Conservation (phyloP, 1,139 yeast genomes). For the Hyphopichia burtonii region DNA sequence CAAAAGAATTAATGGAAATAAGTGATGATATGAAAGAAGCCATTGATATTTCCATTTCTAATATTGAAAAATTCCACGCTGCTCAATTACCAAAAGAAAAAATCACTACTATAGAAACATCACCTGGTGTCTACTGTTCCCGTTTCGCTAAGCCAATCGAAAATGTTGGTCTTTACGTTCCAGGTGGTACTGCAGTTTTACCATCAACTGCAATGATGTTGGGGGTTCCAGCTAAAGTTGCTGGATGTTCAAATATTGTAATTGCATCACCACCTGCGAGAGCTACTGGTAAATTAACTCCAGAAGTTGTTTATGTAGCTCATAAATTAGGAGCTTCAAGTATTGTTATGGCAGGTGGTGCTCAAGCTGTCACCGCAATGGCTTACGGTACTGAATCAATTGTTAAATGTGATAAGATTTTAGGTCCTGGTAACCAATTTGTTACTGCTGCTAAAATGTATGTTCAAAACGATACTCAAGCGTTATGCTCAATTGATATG, state of each 20-base stretch:
- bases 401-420: slow-evolving; percentile 91
- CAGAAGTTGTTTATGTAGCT: slow-evolving; percentile 97
- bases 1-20: slow-evolving; percentile 70
- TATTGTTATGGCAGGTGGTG: slow-evolving; percentile 96
- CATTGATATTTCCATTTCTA: slow-evolving; percentile 82
- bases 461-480: slow-evolving; percentile 92
- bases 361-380: slow-evolving; percentile 98
- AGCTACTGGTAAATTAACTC: slow-evolving; percentile 86
- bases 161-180: slow-evolving; percentile 91
- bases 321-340: slow-evolving; percentile 89
- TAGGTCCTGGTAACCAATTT: slow-evolving; percentile 99
- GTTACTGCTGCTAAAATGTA: slow-evolving; percentile 99
- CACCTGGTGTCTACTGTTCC: slow-evolving; percentile 91
- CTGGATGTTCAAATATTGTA: slow-evolving; percentile 92
- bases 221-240: slow-evolving; percentile 99
- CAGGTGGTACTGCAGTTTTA: slow-evolving; percentile 98
- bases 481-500: slow-evolving; percentile 95
- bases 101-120: slow-evolving; percentile 82
- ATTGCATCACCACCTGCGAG: slow-evolving; percentile 97
- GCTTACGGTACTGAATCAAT: slow-evolving; percentile 95
- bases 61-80: slow-evolving; percentile 87
- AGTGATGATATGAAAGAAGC: slow-evolving; percentile 78
- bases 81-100: slow-evolving; percentile 79
- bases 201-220: slow-evolving; percentile 98
- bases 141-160: slow-evolving; percentile 95